phyloP scores from a whole-genome alignment of 2,329 filamentous ascomycete species.

The Exophiala xenobiotica region DNA sequence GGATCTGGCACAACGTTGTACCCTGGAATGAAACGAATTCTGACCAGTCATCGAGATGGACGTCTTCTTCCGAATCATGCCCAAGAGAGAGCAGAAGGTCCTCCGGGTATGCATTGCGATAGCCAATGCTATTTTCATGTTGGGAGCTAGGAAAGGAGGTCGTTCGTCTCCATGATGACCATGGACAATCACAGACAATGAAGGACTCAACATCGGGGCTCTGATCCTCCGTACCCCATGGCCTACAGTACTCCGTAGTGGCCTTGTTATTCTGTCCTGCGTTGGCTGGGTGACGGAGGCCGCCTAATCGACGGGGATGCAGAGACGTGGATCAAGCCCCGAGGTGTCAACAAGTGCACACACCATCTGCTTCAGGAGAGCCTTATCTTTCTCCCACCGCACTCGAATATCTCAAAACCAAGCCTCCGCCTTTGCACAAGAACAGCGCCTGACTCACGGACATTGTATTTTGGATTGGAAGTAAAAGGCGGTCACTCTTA shows the following conservation, averaged over 20 bases:
- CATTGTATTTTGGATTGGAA: background rate
- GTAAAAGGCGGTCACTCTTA: background rate
- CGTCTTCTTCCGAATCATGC: constrained; percentile 17
- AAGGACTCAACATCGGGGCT: background rate
- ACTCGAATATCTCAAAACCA: constrained; percentile 5
- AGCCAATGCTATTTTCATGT: constrained; percentile 21
- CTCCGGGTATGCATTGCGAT: constrained; percentile 18
- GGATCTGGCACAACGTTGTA: background rate
- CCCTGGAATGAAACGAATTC: background rate
- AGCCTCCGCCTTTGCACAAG: too few relatives aligned
- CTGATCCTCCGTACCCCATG: background rate
- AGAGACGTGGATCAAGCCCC: constrained; percentile 6
- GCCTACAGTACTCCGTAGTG: background rate
- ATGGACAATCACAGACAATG: background rate
- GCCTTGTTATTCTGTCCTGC: background rate
- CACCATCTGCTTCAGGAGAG: constrained; percentile 22
- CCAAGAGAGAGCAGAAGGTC: constrained; percentile 19
- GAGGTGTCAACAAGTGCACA: constrained; percentile 22
- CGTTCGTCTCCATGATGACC: constrained; percentile 1
- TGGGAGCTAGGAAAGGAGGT: constrained; percentile 13
- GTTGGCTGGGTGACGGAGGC: constrained; percentile 20
- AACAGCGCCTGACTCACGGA: background rate
- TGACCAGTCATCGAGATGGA: constrained; percentile 9
- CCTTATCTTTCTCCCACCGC: constrained; percentile 13
- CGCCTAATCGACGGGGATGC: background rate